Conservation (phyloP, 2,329 filamentous ascomycete genomes). For the Ophiostoma himal-ulmi region DNA sequence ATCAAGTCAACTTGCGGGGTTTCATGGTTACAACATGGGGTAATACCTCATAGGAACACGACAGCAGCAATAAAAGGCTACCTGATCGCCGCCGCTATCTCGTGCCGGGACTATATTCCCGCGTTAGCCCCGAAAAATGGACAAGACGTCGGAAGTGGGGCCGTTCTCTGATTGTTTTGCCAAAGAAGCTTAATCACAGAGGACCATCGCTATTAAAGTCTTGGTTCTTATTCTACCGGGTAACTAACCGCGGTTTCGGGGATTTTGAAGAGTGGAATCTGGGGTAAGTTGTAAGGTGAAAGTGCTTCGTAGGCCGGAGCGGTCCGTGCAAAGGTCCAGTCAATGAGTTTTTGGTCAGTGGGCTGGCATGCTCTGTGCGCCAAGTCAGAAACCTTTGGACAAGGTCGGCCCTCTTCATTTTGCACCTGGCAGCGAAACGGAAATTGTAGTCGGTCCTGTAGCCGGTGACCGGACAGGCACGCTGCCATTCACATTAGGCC, state of each 20-base stretch:
- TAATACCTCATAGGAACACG: too few species aligned
- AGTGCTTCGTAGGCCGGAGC: constrained; percentile 37
- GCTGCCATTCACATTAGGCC: constrained; percentile 4
- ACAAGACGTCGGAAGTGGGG: neutral
- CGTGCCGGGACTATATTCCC: neutral
- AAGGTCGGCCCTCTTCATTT: neutral
- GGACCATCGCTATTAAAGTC: too few species aligned
- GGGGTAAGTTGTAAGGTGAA: neutral
- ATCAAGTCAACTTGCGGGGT: too few species aligned
- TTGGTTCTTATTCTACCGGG: neutral
- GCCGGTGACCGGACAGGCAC: neutral
- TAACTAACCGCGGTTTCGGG: neutral
- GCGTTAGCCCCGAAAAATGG: neutral
- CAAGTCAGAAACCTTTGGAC: neutral
- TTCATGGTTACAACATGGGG: too few species aligned
- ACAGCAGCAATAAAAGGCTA: too few species aligned
- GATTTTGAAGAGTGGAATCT: too few species aligned
- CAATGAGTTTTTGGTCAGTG: constrained; percentile 15
- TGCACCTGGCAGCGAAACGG: neutral
- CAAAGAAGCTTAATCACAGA: too few species aligned
- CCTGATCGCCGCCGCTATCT: neutral
- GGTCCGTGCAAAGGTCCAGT: constrained; percentile 33
- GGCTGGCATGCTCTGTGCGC: neutral
- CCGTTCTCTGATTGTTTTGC: neutral
- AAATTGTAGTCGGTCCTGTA: neutral